Evolutionary conservation across 2,329 filamentous ascomycete species (phyloP), one percentile per base, ranked within the genome.

Genomic region (Ophiostoma australiae): DNA sequence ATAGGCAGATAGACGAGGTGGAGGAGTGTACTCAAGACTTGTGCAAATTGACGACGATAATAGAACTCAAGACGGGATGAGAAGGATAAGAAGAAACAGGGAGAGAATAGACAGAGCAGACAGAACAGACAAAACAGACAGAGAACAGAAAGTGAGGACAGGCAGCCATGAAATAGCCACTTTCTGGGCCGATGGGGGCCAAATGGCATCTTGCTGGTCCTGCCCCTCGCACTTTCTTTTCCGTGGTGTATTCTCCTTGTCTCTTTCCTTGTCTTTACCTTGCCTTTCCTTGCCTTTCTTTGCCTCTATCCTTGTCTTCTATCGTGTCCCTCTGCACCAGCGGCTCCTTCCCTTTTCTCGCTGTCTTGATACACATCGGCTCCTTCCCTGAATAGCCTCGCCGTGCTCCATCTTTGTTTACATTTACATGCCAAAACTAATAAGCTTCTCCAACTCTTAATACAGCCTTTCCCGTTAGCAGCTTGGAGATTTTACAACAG

Each of bases 111-210:
- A n/a, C 17, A 48, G 11, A 17, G 15, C 13, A 27, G 23, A 33
- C 33, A 33, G 27, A 33, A n/a, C n/a, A n/a, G n/a, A n/a, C n/a
- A n/a, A n/a, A 17, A 41, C 13, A 27, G 23, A 33, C 33, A 33
- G 27, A 33, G 23, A 11, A 33, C 10, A 61, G 3, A 61, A 61
- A 61, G 55, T 15, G 55, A 63, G 27, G 27, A 27, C 58, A 63
- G 58, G 20, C 41, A 27, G 27, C 15, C 41, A 37, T 55, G 6
- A 52, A 52, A 23, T 55, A 68, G 67, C 31, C n/a, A 15, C 23
- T 68, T 44, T 44, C n/a, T 10, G 20, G 15, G 23, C 41, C 23
- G 35, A 37, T 68, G 67, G 67, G 67, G 67, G 67, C 67, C 67
- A 68, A 35, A 68, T 52, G 48, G 58, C 58, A 63, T 63, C 58